Evolutionary conservation across 2,329 filamentous ascomycete genomes (phyloP).

Genomic region (Fusarium torreyae): DNA sequence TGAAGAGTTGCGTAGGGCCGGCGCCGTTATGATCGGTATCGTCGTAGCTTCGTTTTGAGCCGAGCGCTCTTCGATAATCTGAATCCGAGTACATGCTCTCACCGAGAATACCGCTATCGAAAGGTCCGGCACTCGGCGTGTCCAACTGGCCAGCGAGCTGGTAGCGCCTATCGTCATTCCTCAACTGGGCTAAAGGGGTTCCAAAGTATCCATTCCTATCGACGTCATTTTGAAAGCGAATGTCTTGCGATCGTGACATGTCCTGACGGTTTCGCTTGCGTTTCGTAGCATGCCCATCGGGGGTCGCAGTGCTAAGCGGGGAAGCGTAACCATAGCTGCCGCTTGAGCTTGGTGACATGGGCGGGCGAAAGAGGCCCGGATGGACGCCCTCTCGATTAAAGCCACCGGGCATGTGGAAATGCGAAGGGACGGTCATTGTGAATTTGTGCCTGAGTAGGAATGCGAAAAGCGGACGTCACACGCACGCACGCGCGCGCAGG

Average conservation of each 20-base stretch:
- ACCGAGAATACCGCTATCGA: slow-evolving; percentile 58
- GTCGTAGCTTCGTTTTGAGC: slow-evolving; percentile 60
- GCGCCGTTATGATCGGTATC: slow-evolving; percentile 56
- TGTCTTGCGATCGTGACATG: slow-evolving; percentile 47
- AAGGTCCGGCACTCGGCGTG: slow-evolving; percentile 58
- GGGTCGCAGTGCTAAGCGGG: slow-evolving; percentile 36
- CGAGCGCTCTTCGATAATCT: slow-evolving; percentile 68
- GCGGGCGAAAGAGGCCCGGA: slow-evolving; percentile 64
- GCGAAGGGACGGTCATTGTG: slow-evolving; percentile 49
- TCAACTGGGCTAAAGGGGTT: slow-evolving; percentile 37
- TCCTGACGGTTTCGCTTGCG: slow-evolving; percentile 62
- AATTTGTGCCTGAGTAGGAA: slow-evolving; percentile 19
- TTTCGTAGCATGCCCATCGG: slow-evolving; percentile 55
- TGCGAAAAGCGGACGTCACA: slow-evolving; percentile 15
- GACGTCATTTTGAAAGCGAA: slow-evolving; percentile 39
- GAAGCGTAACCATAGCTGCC: slow-evolving; percentile 56
- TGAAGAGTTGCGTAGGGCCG: slow-evolving; percentile 54
- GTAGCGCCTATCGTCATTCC: slow-evolving; percentile 55
- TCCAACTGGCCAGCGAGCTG: slow-evolving; percentile 69
- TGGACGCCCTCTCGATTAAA: slow-evolving; percentile 58
- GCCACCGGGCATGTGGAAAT: slow-evolving; percentile 56
- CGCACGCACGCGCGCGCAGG: slow-evolving; percentile 8
- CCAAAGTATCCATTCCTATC: slow-evolving; percentile 44
- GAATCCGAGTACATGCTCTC: slow-evolving; percentile 72
- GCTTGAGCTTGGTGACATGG: slow-evolving; percentile 59